Percentiles rank a stretch among this genome's conserved stretches.
phyloP scores from a whole-genome alignment of 78 protist species.

The Dictyostelium purpureum region DNA sequence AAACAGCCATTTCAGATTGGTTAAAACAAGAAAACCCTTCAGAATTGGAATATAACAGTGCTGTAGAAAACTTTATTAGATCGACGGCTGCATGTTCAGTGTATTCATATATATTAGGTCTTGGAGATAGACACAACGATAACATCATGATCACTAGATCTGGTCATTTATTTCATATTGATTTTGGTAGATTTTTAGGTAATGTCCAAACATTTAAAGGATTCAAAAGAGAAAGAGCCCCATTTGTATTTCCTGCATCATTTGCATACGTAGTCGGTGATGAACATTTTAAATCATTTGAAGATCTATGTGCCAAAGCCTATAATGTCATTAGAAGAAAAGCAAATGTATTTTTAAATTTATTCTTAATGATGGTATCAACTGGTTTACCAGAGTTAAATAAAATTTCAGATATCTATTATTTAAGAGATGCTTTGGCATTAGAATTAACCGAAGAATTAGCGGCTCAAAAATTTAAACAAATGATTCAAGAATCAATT shows the following conservation, averaged over 20 bases:
- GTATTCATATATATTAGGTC: conserved; percentile 92
- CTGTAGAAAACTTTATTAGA: conserved; percentile 78
- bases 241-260: conserved; percentile 90
- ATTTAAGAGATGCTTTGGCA: conserved; percentile 70
- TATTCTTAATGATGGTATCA: conserved; percentile 94
- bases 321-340: conserved; percentile 87
- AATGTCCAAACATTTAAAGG: conserved; percentile 81
- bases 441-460: conserved; percentile 84
- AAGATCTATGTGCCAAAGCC: conserved; percentile 86
- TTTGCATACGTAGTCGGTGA: conserved; percentile 85
- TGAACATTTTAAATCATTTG: conserved; percentile 72
- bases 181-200: conserved; percentile 94
- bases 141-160: conserved; percentile 79
- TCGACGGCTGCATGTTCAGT: conserved; percentile 95
- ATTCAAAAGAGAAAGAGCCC: conserved; percentile 95
- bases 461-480: conserved; percentile 76
- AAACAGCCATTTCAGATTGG: conserved; percentile 81
- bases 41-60: conserved; percentile 19
- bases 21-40: conserved; percentile 73
- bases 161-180: conserved; percentile 96
- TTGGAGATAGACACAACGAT: conserved; percentile 94
- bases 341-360: conserved; percentile 84
- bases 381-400: conserved; percentile 96
- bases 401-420: conserved; percentile 79
- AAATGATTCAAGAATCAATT: conserved; percentile 71